Conservation (phyloP, 106 monocot genomes). For the Allium cepa region DNA sequence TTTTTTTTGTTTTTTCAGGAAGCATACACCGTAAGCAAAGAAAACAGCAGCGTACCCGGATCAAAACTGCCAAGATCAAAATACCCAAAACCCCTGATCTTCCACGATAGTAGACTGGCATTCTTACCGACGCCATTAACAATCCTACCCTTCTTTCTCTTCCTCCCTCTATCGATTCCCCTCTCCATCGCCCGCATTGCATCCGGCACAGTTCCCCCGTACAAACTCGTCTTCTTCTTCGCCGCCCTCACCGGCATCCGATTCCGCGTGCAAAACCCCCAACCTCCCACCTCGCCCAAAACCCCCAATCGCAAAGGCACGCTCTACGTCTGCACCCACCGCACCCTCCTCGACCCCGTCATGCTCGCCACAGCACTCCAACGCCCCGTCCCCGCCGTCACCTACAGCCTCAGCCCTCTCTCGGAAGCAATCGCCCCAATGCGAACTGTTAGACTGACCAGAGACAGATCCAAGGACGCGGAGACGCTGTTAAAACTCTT, state of each 20-base stretch:
- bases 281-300: not conserved
- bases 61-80: slow-evolving; percentile 34
- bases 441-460: slow-evolving; percentile 35
- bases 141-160: slow-evolving; percentile 48
- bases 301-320: slow-evolving; percentile 8
- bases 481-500: slow-evolving; percentile 31
- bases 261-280: slow-evolving; percentile 14
- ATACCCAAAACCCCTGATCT: slow-evolving; percentile 73
- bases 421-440: slow-evolving; percentile 59
- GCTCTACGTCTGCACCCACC: slow-evolving; percentile 68
- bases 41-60: not conserved
- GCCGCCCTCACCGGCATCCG: slow-evolving; percentile 24
- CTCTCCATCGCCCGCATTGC: slow-evolving; percentile 27
- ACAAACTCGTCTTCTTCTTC: slow-evolving; percentile 9
- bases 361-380: slow-evolving; percentile 21
- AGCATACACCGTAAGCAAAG: slow-evolving; percentile 45
- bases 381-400: slow-evolving; percentile 34
- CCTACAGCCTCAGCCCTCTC: slow-evolving; percentile 62
- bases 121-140: slow-evolving; percentile 59
- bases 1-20: slow-evolving; percentile 32
- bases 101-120: slow-evolving; percentile 74
- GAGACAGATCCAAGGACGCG: slow-evolving; percentile 28
- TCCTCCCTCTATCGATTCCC: slow-evolving; percentile 27
- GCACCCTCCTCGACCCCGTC: slow-evolving; percentile 66
- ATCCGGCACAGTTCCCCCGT: slow-evolving; percentile 40